These are phyloP conservation scores for Fusarium longipes DNA, from an alignment of 2,329 filamentous ascomycete genomes.

Conservation along the genomic window DNA sequence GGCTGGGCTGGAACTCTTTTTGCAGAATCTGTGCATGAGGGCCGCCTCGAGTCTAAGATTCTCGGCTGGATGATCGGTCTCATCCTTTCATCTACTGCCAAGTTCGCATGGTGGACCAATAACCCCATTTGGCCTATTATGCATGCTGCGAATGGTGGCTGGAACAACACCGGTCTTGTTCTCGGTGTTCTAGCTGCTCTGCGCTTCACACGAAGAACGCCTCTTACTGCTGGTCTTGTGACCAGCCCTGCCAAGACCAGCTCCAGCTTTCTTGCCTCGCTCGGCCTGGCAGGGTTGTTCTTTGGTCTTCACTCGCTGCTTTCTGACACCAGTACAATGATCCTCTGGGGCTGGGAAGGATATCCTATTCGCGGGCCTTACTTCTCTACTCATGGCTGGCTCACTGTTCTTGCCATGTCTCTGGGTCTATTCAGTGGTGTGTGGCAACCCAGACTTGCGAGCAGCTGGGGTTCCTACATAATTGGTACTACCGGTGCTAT, in stretches of 20 bases:
- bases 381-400: constrained; percentile 87
- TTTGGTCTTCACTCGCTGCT: constrained; percentile 93
- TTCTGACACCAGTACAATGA: constrained; percentile 98
- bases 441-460: constrained; percentile 74
- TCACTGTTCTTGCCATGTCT: constrained; percentile 89
- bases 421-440: constrained; percentile 81
- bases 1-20: constrained; percentile 87
- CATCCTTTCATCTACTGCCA: constrained; percentile 85
- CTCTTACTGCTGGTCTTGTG: constrained; percentile 56
- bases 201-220: constrained; percentile 76
- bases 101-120: constrained; percentile 93
- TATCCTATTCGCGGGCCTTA: constrained; percentile 91
- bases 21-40: constrained; percentile 78
- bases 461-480: constrained; percentile 83
- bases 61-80: constrained; percentile 85
- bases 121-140: constrained; percentile 98
- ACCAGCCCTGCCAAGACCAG: constrained; percentile 62
- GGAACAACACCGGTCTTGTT: constrained; percentile 85
- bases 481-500: constrained; percentile 83
- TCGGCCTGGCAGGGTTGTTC: constrained; percentile 84
- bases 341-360: constrained; percentile 97
- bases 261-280: constrained; percentile 75
- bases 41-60: constrained; percentile 82
- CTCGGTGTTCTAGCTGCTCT: constrained; percentile 81
- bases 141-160: constrained; percentile 88